These are phyloP conservation scores for Penicillium griseofulvum DNA, from an alignment of 2,329 filamentous ascomycete species.

Conservation along the genomic window DNA sequence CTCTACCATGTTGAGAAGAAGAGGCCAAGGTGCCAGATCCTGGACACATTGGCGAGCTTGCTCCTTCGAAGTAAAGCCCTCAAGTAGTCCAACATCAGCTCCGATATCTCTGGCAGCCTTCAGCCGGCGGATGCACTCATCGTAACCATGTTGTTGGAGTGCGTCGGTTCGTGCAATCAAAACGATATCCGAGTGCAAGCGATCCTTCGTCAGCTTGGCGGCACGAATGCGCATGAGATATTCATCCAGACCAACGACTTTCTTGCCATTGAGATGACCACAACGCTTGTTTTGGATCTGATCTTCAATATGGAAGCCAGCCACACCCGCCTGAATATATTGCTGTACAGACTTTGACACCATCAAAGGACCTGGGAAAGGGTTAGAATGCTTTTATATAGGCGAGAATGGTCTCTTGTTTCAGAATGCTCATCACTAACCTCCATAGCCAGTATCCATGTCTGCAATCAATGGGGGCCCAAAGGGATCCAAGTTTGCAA, in stretches of 20 bases:
- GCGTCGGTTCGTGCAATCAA: slow-evolving; percentile 47
- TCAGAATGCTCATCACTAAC: slow-evolving; percentile 15
- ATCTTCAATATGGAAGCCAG: slow-evolving; percentile 58
- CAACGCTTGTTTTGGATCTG: slow-evolving; percentile 49
- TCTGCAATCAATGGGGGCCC: slow-evolving; percentile 59
- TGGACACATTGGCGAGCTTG: slow-evolving; percentile 36
- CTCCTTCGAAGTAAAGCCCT: slow-evolving; percentile 40
- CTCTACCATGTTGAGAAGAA: slow-evolving; percentile 47
- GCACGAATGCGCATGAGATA: slow-evolving; percentile 39
- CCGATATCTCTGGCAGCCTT: slow-evolving; percentile 40
- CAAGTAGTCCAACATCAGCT: slow-evolving; percentile 43
- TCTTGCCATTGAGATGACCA: slow-evolving; percentile 42
- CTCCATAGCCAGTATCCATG: slow-evolving; percentile 55
- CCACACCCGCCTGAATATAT: slow-evolving; percentile 54
- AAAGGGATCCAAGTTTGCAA: slow-evolving; percentile 56
- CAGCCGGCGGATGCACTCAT: slow-evolving; percentile 40
- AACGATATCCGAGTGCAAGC: slow-evolving; percentile 40
- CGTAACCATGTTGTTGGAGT: slow-evolving; percentile 39
- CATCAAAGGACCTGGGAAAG: slow-evolving; percentile 39
- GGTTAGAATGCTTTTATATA: slow-evolving; percentile 26
- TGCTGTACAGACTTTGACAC: slow-evolving; percentile 49
- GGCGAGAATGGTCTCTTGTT: background rate
- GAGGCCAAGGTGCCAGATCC: slow-evolving; percentile 39
- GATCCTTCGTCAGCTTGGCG: slow-evolving; percentile 35
- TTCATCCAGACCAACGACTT: slow-evolving; percentile 36